phyloP scores from a whole-genome alignment of 768 basidiomycete species.

The Boletus coccyginus region DNA sequence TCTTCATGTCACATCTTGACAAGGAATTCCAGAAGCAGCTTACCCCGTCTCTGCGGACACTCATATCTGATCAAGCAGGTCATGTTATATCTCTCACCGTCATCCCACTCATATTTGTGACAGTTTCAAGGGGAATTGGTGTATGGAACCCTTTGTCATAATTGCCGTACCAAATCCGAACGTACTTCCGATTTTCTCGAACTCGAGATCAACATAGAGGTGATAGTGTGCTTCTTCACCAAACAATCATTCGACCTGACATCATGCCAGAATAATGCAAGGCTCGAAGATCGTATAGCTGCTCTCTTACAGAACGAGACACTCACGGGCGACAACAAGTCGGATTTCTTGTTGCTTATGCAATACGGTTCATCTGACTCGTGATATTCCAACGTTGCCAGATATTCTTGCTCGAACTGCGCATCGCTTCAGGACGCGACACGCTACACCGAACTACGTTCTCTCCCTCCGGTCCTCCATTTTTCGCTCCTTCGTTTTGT shows the following conservation, averaged over 20 bases:
- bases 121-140: slow-evolving; percentile 87
- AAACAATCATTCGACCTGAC: background rate
- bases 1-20: slow-evolving; percentile 89
- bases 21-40: slow-evolving; percentile 84
- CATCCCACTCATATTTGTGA: slow-evolving; percentile 2
- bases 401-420: slow-evolving; percentile 82
- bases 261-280: slow-evolving; percentile 56
- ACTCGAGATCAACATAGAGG: slow-evolving; percentile 83
- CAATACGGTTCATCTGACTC: background rate
- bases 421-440: slow-evolving; percentile 72
- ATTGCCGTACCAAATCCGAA: slow-evolving; percentile 69
- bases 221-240: slow-evolving; percentile 21
- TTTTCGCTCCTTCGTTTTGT: slow-evolving; percentile 93
- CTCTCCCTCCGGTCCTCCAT: slow-evolving; percentile 85
- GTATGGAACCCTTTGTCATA: slow-evolving; percentile 76
- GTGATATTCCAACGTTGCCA: slow-evolving; percentile 25
- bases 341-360: slow-evolving; percentile 11
- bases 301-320: slow-evolving; percentile 65
- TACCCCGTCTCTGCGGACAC: slow-evolving; percentile 54
- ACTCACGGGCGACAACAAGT: slow-evolving; percentile 84
- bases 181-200: slow-evolving; percentile 75
- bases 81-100: background rate
- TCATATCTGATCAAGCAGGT: slow-evolving; percentile 71
- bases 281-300: slow-evolving; percentile 71
- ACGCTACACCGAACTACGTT: slow-evolving; percentile 65